Evolutionary conservation across 2,329 filamentous ascomycete genomes (phyloP).

Genomic region (Paecilomyces niveus): DNA sequence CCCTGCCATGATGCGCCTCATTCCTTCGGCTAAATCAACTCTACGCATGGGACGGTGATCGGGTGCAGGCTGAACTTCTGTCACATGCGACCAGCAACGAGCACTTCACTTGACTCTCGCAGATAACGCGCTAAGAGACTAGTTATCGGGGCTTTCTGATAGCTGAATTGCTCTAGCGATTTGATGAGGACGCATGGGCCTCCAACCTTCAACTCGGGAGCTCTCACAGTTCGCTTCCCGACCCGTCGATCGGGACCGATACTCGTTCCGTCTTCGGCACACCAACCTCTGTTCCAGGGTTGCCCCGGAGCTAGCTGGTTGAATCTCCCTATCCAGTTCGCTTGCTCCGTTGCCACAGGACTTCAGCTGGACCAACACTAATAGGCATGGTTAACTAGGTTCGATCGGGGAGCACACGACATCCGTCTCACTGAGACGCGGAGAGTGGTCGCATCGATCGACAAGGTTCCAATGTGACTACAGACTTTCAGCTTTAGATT

Average conservation of each 20-base stretch:
- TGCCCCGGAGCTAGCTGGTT: neutral
- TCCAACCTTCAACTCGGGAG: neutral
- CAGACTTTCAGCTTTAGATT: neutral
- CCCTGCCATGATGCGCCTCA: neutral
- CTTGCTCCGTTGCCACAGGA: neutral
- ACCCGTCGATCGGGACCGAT: neutral
- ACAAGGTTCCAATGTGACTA: neutral
- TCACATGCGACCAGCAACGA: neutral
- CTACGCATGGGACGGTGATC: neutral
- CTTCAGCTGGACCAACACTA: neutral
- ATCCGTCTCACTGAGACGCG: neutral
- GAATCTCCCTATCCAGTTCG: neutral
- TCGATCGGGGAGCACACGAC: neutral
- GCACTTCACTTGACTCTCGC: neutral
- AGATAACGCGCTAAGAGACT: neutral
- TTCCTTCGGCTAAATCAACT: neutral
- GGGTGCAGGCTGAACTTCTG: neutral
- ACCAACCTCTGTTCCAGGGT: neutral
- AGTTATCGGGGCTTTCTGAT: neutral
- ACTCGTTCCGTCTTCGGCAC: neutral
- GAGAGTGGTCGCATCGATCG: neutral
- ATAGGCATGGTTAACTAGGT: neutral
- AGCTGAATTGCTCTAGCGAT: neutral
- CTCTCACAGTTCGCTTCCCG: neutral
- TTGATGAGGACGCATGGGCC: neutral